phyloP scores from a whole-genome alignment of 176 grass and related monocot species.

The Rhynchospora tenuis region DNA sequence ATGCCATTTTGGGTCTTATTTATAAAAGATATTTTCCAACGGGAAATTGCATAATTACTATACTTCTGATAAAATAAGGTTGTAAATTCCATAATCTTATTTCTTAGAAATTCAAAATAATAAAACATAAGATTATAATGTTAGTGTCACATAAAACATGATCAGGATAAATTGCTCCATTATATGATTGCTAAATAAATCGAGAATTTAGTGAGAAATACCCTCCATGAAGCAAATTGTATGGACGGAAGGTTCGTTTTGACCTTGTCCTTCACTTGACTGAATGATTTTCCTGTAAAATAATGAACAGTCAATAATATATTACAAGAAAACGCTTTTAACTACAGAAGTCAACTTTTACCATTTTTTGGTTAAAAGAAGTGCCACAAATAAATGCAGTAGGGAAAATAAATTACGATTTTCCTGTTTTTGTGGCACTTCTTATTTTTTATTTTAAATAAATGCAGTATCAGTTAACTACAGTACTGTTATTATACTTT shows the following conservation, averaged over 20 bases:
- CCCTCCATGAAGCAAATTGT: conserved; percentile 46
- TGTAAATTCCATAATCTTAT: neutral
- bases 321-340: neutral
- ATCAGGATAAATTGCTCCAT: neutral
- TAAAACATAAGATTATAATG: neutral
- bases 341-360: neutral
- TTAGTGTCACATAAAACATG: neutral
- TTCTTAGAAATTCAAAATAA: neutral
- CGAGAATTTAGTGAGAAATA: neutral
- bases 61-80: neutral
- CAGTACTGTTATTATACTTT: no score
- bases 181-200: neutral
- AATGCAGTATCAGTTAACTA: no score
- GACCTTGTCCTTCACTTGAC: conserved; percentile 30
- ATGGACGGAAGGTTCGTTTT: conserved; percentile 42
- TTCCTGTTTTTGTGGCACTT: neutral
- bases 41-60: neutral
- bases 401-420: no score
- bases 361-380: no score
- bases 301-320: neutral
- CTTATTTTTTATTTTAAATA: neutral
- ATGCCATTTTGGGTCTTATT: neutral
- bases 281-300: conserved; percentile 39
- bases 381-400: no score
- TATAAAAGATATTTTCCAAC: neutral